Evolutionary conservation across 2,329 filamentous ascomycete genomes (phyloP), one percentile per base, ranked within the genome.

Genomic region (Alternaria arbusti): DNA sequence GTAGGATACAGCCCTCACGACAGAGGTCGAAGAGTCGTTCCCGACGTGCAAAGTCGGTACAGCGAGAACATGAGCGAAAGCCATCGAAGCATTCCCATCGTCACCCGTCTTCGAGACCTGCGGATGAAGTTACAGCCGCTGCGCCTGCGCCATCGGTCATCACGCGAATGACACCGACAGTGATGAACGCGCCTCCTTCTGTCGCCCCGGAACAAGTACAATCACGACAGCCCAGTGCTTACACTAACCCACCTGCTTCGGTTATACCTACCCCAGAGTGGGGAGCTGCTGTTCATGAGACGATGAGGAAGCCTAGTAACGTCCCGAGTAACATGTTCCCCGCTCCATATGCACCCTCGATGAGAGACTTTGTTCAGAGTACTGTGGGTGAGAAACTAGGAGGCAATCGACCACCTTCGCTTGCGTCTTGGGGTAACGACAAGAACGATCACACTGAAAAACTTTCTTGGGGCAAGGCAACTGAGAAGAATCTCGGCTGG

Each of bases 131-230:
- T 4, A 3, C 20, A 11, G 26, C 4, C 36, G 36, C 36, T 40
- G 36, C 2, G 23, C 22, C 20, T 45, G 50, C 57, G 1, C 52
- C 66, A 20, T 65, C 65, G 1, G 10, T 57, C 7, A 13, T 26
- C 47, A 40, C 56, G 26, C 22, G 22, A 20, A 23, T 50, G 17
- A 55, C 49, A 13, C 57, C 62, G 3, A 52, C 43, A 5, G 22
- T 61, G 1, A 64, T 68, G 7, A 68, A 68, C 22, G 59, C 61
- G 6, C 64, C 69, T 2, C 25, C 40, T 10, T 43, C 20, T n/a
- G 26, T 11, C 0, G 1, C 23, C 3, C 51, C 54, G 7, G n/a
- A 25, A 12, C 26, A 54, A 11, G 15, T 12, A 6, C 47, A 1
- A 1, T 54, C 57, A 13, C 26, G 47, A 5, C 61, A 54, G 10